A percentile compares a stretch with the other conserved stretches of the same genome.
phyloP scores from a whole-genome alignment of 2,329 filamentous ascomycete species.

The Xylaria sp. region DNA sequence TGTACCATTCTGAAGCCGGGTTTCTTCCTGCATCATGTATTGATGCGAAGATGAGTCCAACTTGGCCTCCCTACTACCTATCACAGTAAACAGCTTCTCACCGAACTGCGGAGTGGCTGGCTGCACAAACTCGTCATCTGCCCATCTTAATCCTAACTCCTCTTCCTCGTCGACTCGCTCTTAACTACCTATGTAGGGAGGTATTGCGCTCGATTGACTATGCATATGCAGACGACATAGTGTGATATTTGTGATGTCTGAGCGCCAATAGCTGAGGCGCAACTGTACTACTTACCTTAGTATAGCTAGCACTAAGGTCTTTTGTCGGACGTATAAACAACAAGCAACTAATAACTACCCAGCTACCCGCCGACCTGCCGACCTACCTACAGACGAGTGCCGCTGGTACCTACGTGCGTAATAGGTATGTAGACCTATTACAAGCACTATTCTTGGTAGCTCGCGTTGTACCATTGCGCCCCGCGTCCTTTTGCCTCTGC shows the following conservation, averaged over 20 bases:
- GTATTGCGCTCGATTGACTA: too few species aligned
- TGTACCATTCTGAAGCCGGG: conserved; percentile 28
- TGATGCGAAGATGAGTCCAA: conserved; percentile 22
- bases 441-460: conserved; percentile 7
- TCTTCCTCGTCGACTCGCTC: not conserved
- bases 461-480: not conserved
- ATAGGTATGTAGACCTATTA: not conserved
- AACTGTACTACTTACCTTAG: not conserved
- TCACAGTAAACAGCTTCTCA: not conserved
- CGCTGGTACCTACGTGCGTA: not conserved
- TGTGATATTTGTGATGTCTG: not conserved
- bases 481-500: conserved; percentile 27
- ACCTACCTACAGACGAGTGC: not conserved
- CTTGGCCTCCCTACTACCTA: conserved; percentile 1
- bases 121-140: not conserved
- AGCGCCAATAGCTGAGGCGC: not conserved
- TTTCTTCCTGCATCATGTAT: conserved; percentile 37
- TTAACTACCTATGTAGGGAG: too few species aligned
- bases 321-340: not conserved
- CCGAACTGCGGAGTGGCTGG: conserved; percentile 4
- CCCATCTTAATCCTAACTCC: not conserved
- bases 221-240: not conserved
- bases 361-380: too few species aligned
- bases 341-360: not conserved
- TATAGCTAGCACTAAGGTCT: too few species aligned